A percentile compares a stretch with the other conserved stretches of the same genome.
Evolutionary conservation across 75 land plant genomes (phyloP).

Genomic region (Pinus taeda): DNA sequence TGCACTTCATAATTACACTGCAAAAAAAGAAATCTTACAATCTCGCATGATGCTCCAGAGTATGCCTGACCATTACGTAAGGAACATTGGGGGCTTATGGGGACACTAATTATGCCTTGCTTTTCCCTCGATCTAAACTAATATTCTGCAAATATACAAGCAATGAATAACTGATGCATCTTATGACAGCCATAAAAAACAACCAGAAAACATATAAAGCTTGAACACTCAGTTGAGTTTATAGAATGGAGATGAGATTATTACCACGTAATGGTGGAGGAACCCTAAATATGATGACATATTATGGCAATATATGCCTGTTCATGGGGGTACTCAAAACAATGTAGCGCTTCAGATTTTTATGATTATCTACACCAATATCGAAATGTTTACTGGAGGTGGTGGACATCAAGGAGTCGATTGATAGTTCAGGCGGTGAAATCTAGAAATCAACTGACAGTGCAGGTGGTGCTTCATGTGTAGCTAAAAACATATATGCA

Average conservation of each 20-base stretch:
- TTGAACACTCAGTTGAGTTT: neutral
- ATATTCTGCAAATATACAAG: slow-evolving; percentile 4
- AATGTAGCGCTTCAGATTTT: no score
- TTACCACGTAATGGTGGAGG: no score
- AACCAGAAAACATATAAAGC: neutral
- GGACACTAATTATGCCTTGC: neutral
- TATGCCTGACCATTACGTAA: neutral
- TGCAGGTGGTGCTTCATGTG: no score
- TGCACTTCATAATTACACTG: neutral
- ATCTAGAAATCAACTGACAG: no score
- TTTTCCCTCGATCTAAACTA: neutral
- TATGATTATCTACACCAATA: no score
- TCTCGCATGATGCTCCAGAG: neutral
- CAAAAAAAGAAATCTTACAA: neutral
- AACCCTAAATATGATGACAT: no score
- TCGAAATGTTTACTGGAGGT: slow-evolving; percentile 25
- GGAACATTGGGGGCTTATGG: no score
- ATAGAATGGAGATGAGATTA: no score
- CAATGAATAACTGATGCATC: neutral
- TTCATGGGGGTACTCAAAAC: no score
- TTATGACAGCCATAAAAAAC: neutral
- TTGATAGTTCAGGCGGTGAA: slow-evolving; percentile 28
- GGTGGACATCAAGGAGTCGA: slow-evolving; percentile 67
- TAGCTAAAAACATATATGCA: no score
- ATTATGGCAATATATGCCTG: no score